Percentiles rank a stretch among this genome's conserved stretches.
phyloP scores from a whole-genome alignment of 805 yeast genomes.

The Jamesozyma rosinii region DNA sequence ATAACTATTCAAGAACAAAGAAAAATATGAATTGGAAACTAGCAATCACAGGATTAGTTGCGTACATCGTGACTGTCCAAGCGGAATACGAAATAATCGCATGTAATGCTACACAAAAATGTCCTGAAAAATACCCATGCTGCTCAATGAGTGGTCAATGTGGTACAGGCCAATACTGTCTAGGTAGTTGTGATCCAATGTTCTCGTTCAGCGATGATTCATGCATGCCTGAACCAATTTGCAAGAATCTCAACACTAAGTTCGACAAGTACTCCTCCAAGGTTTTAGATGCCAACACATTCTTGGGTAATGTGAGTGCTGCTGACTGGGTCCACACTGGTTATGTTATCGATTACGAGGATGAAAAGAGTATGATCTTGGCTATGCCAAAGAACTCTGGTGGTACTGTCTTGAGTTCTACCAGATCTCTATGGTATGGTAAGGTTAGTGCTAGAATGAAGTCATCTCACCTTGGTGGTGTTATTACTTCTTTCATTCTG shows the following conservation, averaged over 20 bases:
- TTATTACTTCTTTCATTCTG: slow-evolving; percentile 70
- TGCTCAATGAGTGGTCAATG: slow-evolving; percentile 75
- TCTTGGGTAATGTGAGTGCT: slow-evolving; percentile 62
- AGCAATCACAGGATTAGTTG: background rate
- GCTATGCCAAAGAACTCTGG: slow-evolving; percentile 70
- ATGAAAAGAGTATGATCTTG: slow-evolving; percentile 44
- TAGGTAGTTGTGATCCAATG: slow-evolving; percentile 81
- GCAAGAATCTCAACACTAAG: slow-evolving; percentile 39
- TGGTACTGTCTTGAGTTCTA: slow-evolving; percentile 75
- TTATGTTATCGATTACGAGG: slow-evolving; percentile 42
- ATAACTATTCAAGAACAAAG: background rate
- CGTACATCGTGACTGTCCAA: slow-evolving; percentile 1
- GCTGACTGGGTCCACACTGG: slow-evolving; percentile 64
- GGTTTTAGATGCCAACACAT: slow-evolving; percentile 32
- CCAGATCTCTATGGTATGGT: slow-evolving; percentile 83
- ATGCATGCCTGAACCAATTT: slow-evolving; percentile 81
- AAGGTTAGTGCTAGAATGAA: slow-evolving; percentile 59
- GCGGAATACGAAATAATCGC: slow-evolving; percentile 10
- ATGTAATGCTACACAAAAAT: slow-evolving; percentile 47
- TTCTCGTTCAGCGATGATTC: slow-evolving; percentile 51
- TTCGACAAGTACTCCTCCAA: slow-evolving; percentile 33
- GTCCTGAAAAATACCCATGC: slow-evolving; percentile 80
- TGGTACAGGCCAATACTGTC: slow-evolving; percentile 65
- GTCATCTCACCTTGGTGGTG: slow-evolving; percentile 71
- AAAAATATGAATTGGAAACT: background rate